phyloP scores from a whole-genome alignment of 805 yeast genomes.

The Tetrapisispora taiwanensis region DNA sequence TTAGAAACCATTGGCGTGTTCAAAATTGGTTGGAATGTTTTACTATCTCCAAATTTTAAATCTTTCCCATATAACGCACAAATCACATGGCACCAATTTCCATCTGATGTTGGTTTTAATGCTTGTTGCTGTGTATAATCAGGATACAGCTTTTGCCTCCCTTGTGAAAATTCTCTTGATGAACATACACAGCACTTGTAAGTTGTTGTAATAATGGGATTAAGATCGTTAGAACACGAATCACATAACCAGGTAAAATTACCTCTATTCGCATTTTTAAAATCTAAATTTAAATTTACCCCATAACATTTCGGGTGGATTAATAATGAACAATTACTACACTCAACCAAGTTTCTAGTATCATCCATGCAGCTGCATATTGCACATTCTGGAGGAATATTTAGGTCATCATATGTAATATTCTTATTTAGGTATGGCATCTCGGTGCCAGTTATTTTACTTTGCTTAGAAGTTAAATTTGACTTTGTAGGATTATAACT shows the following conservation, averaged over 20 bases:
- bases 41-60: slow-evolving; percentile 35
- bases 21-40: slow-evolving; percentile 38
- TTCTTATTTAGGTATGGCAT: too few species aligned
- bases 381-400: background rate
- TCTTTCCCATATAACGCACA: slow-evolving; percentile 53
- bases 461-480: too few species aligned
- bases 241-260: slow-evolving; percentile 68
- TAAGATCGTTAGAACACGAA: slow-evolving; percentile 58
- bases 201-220: slow-evolving; percentile 46
- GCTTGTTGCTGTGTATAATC: slow-evolving; percentile 34
- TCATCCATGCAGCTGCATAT: background rate
- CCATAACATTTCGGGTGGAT: slow-evolving; percentile 73
- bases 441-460: too few species aligned
- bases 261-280: background rate
- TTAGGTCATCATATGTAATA: too few species aligned
- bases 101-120: slow-evolving; percentile 54
- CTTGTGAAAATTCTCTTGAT: slow-evolving; percentile 32
- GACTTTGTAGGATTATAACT: background rate
- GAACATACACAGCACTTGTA: slow-evolving; percentile 62
- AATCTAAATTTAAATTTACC: slow-evolving; percentile 10
- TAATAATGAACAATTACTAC: slow-evolving; percentile 56
- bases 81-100: slow-evolving; percentile 67
- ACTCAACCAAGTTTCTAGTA: slow-evolving; percentile 31
- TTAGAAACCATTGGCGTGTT: slow-evolving; percentile 31
- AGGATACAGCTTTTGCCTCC: background rate